These are phyloP conservation scores for Scorias spongiosa DNA, from an alignment of 2,329 filamentous ascomycete species.

Conservation along the genomic window DNA sequence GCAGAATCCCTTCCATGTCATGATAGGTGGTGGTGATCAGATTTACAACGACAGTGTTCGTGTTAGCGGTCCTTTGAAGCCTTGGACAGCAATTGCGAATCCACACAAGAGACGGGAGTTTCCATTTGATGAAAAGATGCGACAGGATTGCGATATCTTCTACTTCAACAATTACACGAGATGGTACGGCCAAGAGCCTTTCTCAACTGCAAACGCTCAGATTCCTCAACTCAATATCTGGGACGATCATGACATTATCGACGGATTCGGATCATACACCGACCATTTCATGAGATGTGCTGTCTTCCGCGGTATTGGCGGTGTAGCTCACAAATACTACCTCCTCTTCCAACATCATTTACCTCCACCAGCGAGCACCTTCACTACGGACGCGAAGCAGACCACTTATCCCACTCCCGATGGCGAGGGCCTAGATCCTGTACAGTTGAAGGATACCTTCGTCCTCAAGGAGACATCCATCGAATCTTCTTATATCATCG, in stretches of 20 bases:
- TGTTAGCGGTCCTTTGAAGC: slow-evolving; percentile 62
- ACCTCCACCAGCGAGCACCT: slow-evolving; percentile 71
- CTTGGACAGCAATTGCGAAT: slow-evolving; percentile 46
- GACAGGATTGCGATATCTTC: slow-evolving; percentile 43
- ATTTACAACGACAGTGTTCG: slow-evolving; percentile 66
- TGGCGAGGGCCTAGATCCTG: slow-evolving; percentile 46
- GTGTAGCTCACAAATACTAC: slow-evolving; percentile 41
- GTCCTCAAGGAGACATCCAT: slow-evolving; percentile 44
- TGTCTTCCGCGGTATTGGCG: slow-evolving; percentile 51
- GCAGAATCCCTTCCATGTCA: slow-evolving; percentile 47
- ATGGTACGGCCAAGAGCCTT: slow-evolving; percentile 56
- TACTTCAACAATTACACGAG: slow-evolving; percentile 47
- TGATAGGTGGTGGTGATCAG: slow-evolving; percentile 86
- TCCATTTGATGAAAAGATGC: slow-evolving; percentile 50
- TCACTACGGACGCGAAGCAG: slow-evolving; percentile 55
- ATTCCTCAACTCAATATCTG: slow-evolving; percentile 52
- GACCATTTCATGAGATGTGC: slow-evolving; percentile 52
- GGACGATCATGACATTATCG: slow-evolving; percentile 53
- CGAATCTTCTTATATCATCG: slow-evolving; percentile 66
- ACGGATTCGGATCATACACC: slow-evolving; percentile 50
- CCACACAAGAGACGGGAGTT: slow-evolving; percentile 44
- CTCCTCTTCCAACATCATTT: slow-evolving; percentile 60
- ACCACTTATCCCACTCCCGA: slow-evolving; percentile 30
- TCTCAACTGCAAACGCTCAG: slow-evolving; percentile 43
- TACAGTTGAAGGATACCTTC: slow-evolving; percentile 59